phyloP scores from a whole-genome alignment of 495 filamentous ascomycete genomes.

The Choiromyces venosus region DNA sequence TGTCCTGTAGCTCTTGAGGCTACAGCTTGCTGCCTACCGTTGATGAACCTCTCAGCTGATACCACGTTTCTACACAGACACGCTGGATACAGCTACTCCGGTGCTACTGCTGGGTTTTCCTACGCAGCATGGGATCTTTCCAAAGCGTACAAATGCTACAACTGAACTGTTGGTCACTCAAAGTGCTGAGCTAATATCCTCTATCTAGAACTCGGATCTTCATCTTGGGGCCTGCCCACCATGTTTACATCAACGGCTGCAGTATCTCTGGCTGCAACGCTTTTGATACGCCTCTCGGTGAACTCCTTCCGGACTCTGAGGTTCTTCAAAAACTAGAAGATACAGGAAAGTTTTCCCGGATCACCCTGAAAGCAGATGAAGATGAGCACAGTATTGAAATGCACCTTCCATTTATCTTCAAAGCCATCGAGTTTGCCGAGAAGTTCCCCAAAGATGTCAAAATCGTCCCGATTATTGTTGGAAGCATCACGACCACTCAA shows the following conservation, averaged over 20 bases:
- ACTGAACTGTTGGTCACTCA: not conserved
- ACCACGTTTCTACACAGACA: slow-evolving; percentile 54
- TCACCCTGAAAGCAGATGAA: slow-evolving; percentile 65
- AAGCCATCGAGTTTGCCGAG: slow-evolving; percentile 61
- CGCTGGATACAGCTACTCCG: slow-evolving; percentile 93
- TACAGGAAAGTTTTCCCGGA: slow-evolving; percentile 66
- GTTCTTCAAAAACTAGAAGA: slow-evolving; percentile 59
- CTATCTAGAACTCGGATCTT: slow-evolving; percentile 74
- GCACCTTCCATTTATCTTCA: slow-evolving; percentile 92
- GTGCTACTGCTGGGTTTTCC: slow-evolving; percentile 87
- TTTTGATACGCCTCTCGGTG: slow-evolving; percentile 81
- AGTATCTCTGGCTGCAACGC: slow-evolving; percentile 68
- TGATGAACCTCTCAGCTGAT: not conserved
- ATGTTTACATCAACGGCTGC: slow-evolving; percentile 69
- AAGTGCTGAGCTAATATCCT: slow-evolving; percentile 4
- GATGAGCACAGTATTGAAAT: slow-evolving; percentile 95
- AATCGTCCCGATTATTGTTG: slow-evolving; percentile 83
- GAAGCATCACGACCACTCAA: slow-evolving; percentile 58
- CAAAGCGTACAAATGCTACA: slow-evolving; percentile 52
- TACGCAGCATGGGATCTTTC: slow-evolving; percentile 86
- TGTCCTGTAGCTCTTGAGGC: not conserved
- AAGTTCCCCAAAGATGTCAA: slow-evolving; percentile 43
- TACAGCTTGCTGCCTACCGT: not conserved
- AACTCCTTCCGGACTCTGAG: slow-evolving; percentile 65
- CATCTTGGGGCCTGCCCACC: slow-evolving; percentile 89